Conservation (phyloP, 352 stramenopile genomes). For the Phytophthora rubi region DNA sequence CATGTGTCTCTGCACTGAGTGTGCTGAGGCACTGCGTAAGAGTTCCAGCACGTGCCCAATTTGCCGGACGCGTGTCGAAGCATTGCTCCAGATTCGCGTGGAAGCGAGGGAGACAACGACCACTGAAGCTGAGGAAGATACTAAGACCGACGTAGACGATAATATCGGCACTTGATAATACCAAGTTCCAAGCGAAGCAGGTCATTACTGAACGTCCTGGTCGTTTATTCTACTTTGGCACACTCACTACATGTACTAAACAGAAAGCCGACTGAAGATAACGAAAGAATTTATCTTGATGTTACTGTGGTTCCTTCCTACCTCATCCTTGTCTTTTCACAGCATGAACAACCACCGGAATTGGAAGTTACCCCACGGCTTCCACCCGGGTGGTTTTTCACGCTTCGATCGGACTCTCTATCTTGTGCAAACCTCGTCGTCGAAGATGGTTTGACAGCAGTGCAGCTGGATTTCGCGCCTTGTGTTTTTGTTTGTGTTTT, state of each 20-base stretch:
- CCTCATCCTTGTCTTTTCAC: constrained; percentile 31
- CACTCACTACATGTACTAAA: not conserved
- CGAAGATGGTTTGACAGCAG: constrained; percentile 10
- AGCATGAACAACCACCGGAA: constrained; percentile 22
- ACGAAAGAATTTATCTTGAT: constrained; percentile 47
- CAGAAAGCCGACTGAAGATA: constrained; percentile 15
- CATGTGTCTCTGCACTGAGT: constrained; percentile 88
- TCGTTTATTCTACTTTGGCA: too few species aligned
- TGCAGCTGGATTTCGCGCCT: constrained; percentile 24
- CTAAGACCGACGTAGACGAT: constrained; percentile 28
- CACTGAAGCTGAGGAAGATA: constrained; percentile 26
- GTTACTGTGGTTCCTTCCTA: constrained; percentile 41
- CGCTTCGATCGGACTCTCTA: constrained; percentile 36
- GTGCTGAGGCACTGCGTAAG: constrained; percentile 75
- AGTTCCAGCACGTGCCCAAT: constrained; percentile 82
- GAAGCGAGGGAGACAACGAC: constrained; percentile 48
- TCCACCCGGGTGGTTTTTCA: constrained; percentile 22
- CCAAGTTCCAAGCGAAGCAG: not conserved
- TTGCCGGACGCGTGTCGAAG: constrained; percentile 77
- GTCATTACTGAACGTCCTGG: not conserved
- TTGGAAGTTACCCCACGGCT: constrained; percentile 47
- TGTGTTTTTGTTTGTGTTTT: constrained; percentile 45
- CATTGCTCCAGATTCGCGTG: constrained; percentile 81
- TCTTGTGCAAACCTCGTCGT: constrained; percentile 31
- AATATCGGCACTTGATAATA: not conserved